A percentile compares a stretch with the other conserved stretches of the same genome.
phyloP scores from a whole-genome alignment of 208 protist species.

The Trichomonas gallinae region DNA sequence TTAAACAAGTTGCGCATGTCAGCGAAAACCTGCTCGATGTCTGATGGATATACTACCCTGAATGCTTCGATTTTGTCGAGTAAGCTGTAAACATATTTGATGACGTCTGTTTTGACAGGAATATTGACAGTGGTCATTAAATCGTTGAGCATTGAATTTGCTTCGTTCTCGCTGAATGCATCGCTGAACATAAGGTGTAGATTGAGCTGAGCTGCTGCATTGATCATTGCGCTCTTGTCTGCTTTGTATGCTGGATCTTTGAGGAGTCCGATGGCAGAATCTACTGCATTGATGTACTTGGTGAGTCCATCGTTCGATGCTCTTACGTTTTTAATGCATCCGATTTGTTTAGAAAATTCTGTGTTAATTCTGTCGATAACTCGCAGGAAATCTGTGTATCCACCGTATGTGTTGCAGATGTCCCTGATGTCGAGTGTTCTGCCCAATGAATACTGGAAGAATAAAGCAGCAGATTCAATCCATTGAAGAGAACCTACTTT shows the following conservation, averaged over 20 bases:
- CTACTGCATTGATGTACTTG: background rate
- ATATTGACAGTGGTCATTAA: background rate
- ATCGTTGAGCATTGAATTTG: background rate
- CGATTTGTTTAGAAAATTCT: background rate
- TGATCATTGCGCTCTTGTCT: background rate
- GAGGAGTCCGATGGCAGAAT: background rate
- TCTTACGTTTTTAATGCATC: background rate
- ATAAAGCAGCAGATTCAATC: background rate
- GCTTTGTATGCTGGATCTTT: background rate
- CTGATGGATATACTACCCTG: background rate
- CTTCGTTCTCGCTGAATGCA: background rate
- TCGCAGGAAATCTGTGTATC: background rate
- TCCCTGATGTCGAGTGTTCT: background rate
- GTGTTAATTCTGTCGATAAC: background rate
- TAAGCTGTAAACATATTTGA: background rate
- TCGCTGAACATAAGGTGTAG: background rate
- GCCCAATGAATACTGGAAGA: background rate
- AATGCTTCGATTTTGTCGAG: background rate
- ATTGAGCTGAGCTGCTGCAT: background rate
- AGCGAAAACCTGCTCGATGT: background rate
- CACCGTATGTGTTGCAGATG: background rate
- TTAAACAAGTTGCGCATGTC: background rate
- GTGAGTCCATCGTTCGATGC: background rate
- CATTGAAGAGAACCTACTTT: background rate
- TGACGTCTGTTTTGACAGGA: background rate